Conservation (phyloP, 202 grass and related monocot genomes). For the Brachypodium distachyon region DNA sequence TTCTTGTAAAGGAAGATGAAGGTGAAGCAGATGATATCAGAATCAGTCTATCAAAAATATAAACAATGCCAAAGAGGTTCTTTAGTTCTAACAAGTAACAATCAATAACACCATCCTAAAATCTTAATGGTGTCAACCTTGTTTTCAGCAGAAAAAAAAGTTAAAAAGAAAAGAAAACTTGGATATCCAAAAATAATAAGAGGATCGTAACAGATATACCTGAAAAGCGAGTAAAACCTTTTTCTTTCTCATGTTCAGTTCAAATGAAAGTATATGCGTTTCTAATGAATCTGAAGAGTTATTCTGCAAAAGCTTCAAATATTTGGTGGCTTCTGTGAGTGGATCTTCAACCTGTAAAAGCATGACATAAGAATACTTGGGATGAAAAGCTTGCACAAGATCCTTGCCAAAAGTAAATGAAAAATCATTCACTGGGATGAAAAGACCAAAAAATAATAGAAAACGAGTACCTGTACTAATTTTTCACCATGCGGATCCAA, state of each 20-base stretch:
- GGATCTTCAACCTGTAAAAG: conserved; percentile 79
- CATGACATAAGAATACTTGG: background rate
- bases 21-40: background rate
- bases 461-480: conserved; percentile 68
- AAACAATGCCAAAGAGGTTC: background rate
- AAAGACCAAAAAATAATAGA: background rate
- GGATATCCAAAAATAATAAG: background rate
- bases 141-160: background rate
- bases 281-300: conserved; percentile 81
- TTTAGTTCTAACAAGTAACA: background rate
- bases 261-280: conserved; percentile 95
- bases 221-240: conserved; percentile 96
- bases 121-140: background rate
- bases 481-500: conserved; percentile 92
- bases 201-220: conserved; percentile 35
- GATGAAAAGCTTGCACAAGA: background rate
- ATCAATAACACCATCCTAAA: background rate
- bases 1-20: background rate
- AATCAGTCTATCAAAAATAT: background rate
- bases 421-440: background rate
- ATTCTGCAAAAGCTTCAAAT: conserved; percentile 91
- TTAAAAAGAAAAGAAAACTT: background rate
- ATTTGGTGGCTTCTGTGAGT: conserved; percentile 79
- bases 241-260: conserved; percentile 96
- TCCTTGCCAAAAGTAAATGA: background rate